Evolutionary conservation across 1,139 yeast species (phyloP).

Genomic region (Taphrina deformans): DNA sequence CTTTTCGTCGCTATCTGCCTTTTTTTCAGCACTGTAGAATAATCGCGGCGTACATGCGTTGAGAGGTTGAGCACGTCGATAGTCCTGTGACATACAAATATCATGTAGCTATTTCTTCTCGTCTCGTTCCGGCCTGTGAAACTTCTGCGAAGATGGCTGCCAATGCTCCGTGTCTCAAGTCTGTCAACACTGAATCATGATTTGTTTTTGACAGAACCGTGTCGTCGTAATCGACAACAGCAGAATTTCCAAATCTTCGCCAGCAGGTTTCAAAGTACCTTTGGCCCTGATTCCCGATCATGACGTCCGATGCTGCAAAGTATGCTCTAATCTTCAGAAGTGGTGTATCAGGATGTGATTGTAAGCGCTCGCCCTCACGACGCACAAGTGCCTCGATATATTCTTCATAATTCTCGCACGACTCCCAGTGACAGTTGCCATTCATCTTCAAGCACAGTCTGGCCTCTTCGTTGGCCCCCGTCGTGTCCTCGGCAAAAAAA

Average conservation of each 20-base stretch:
- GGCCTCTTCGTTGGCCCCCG: background rate
- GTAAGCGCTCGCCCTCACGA: background rate
- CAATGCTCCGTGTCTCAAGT: background rate
- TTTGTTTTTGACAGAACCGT: background rate
- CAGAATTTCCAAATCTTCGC: background rate
- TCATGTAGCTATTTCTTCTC: too few species aligned
- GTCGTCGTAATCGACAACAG: background rate
- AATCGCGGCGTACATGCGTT: too few species aligned
- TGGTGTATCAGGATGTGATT: background rate
- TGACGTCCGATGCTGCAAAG: slow-evolving; percentile 1
- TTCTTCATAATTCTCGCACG: background rate
- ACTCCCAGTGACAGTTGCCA: background rate
- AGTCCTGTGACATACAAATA: too few species aligned
- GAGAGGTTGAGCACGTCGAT: too few species aligned
- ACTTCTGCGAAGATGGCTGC: background rate
- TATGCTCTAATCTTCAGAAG: background rate
- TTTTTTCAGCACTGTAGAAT: too few species aligned
- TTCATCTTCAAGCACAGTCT: background rate
- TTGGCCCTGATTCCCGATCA: background rate
- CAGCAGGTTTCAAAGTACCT: background rate
- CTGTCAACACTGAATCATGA: background rate
- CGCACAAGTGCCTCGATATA: background rate
- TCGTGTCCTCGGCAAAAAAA: background rate
- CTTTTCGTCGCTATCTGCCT: too few species aligned
- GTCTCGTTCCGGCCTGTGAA: too few species aligned